Evolutionary conservation across 176 grass and related monocot species (phyloP), one percentile per base, ranked within the genome.

Genomic region (Oryza nivara): DNA sequence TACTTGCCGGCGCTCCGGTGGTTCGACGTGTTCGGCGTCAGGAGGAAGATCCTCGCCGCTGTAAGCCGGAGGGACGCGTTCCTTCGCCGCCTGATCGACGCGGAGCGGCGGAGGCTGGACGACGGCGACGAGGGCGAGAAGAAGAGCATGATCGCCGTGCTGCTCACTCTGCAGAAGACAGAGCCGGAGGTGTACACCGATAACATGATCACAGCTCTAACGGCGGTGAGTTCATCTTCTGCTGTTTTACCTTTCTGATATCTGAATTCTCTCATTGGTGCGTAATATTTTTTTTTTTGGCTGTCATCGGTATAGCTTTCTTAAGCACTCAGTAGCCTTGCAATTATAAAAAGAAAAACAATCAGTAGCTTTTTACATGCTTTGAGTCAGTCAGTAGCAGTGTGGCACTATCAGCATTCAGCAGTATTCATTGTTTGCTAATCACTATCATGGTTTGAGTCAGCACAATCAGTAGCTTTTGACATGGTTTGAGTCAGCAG

Each of bases 181-280:
- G 89, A 98, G 23, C 93, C 91, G 1, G 85, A 95, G 63, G 15
- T 85, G 28, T 95, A 95, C 86, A 86, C 95, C 2, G 92, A 94
- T 28, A 83, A 70, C 7, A 75, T 74, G 43, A 92, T 97, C 72
- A 85, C 77, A 78, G 82, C 76, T 41, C 75, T 97, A 0, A 78
- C 73, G 0, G 22, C 44, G 85, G 94, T 97, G 28, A 89, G 87
- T 77, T 12, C 9, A 76, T 90, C 47, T 22, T 70, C 67, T 9
- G 5, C 6, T 45, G 9, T 51, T 69, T 7, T 38, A 0, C 54
- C 67, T 28, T 5, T 17, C 19, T 38, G 3, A 52, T 34, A 17
- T 4, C 79, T 19, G 54, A 40, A 9, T 40, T 28, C 22, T 54
- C 16, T 63, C 7, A 4, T 23, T n/a, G 8, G 7, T 63, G 35